Evolutionary conservation across 495 filamentous ascomycete genomes (phyloP), one percentile per base, ranked within the genome.

Genomic region (Penicillium subrubescens): DNA sequence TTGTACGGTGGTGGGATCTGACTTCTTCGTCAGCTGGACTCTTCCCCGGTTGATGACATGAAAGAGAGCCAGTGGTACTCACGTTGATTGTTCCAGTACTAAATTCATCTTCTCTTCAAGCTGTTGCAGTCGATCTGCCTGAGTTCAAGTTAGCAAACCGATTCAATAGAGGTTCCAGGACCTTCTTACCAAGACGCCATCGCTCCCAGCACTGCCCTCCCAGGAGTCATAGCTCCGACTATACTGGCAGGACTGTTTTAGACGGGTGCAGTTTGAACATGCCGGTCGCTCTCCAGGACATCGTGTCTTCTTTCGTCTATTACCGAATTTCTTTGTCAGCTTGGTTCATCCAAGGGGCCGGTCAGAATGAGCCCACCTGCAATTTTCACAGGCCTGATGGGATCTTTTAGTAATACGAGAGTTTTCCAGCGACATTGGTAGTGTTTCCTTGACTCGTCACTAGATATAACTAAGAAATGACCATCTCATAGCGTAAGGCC

Each of bases 261-360:
- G 73, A 15, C 79, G 75, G 12, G 75, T 66, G 50, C 79, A 82
- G 37, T 71, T 79, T 34, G 79, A 82, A 56, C 79, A 82, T 11
- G 71, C 69, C 14, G 79, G 79, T 39, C 71, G 73, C 65, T 82
- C 79, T 21, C 77, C 79, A 8, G 79, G 79, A 65, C 79, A 82
- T 50, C 79, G 71, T n/a, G 71, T 79, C 63, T 82, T 82, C 65
- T 82, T 81, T 58, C 78, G 63, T 64, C 77, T 81, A 52, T 57
- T 3, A 2, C 23, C 27, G 1, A 43, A 21, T 2, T 2, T 27
- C 19, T 21, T 27, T n/a, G 48, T 58, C 17, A 67, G 60, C 23
- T 7, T 1, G 1, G 12, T 10, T 19, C 35, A 12, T 2, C 25
- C 25, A 27, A 27, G 27, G 8, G 21, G 6, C 10, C 10, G 17